phyloP scores from a whole-genome alignment of 352 stramenopile genomes.

The Phytophthora sp. region DNA sequence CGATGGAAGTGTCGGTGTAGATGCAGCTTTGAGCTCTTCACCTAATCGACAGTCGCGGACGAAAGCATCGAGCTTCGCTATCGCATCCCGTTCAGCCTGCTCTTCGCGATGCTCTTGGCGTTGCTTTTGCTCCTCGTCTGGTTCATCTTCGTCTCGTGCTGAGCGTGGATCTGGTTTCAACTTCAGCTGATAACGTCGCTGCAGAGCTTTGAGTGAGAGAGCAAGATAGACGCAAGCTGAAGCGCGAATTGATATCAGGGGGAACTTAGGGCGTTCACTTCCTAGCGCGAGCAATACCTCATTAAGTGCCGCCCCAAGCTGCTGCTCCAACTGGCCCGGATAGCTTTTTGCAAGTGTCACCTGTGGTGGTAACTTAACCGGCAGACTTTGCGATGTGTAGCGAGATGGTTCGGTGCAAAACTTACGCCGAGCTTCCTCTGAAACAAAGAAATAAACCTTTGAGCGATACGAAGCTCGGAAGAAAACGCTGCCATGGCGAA shows the following conservation, averaged over 20 bases:
- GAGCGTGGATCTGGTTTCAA: constrained; percentile 19
- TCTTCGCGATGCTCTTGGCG: constrained; percentile 21
- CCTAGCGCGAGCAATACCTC: constrained; percentile 63
- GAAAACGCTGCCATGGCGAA: constrained; percentile 55
- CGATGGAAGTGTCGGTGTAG: constrained; percentile 45
- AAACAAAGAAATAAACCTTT: constrained; percentile 68
- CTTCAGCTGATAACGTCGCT: constrained; percentile 23
- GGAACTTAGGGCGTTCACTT: constrained; percentile 65
- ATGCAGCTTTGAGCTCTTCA: constrained; percentile 43
- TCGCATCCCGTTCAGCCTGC: constrained; percentile 28
- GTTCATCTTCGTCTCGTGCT: constrained; percentile 29
- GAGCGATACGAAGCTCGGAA: constrained; percentile 63
- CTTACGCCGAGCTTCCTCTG: constrained; percentile 45
- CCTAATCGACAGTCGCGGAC: constrained; percentile 62
- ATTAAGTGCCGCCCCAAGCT: constrained; percentile 63
- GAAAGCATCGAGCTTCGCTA: constrained; percentile 39
- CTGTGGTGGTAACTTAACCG: constrained; percentile 70
- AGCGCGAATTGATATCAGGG: constrained; percentile 34
- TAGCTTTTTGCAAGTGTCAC: constrained; percentile 58
- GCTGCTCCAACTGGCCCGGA: constrained; percentile 64
- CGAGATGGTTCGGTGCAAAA: constrained; percentile 56
- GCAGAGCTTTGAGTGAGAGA: constrained; percentile 56
- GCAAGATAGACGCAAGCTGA: constrained; percentile 67
- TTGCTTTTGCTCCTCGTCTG: constrained; percentile 29
- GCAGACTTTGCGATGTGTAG: constrained; percentile 52